phyloP scores from a whole-genome alignment of 1,284 basidiomycete species.

The Psilocybe mexicana region DNA sequence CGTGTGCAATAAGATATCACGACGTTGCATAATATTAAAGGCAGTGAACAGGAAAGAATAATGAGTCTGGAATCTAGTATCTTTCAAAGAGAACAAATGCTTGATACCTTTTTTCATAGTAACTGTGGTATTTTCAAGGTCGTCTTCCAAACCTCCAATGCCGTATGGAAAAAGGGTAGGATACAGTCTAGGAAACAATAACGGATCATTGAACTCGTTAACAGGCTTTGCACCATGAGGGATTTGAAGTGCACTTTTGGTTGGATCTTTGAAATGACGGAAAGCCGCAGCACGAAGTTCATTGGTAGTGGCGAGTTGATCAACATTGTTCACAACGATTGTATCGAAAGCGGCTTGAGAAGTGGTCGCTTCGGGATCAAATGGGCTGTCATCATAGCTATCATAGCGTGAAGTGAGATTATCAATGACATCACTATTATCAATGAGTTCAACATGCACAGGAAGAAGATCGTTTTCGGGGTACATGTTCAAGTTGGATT shows the following conservation, averaged over 20 bases:
- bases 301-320: conserved; percentile 25
- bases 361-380: not conserved
- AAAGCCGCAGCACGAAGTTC: conserved; percentile 34
- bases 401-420: conserved; percentile 27
- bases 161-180: conserved; percentile 40
- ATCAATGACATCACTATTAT: conserved; percentile 16
- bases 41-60: conserved; percentile 36
- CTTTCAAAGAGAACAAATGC: conserved; percentile 29
- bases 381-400: not conserved
- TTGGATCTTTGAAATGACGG: conserved; percentile 30
- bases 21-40: conserved; percentile 39
- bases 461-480: conserved; percentile 24
- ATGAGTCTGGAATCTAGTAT: conserved; percentile 37
- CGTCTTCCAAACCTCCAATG: conserved; percentile 37
- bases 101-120: conserved; percentile 30
- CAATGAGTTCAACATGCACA: conserved; percentile 28
- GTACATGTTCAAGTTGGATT: conserved; percentile 24
- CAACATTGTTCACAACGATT: conserved; percentile 34
- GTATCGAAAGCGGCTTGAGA: conserved; percentile 26
- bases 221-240: conserved; percentile 28
- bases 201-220: conserved; percentile 34
- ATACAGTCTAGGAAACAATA: conserved; percentile 35
- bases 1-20: conserved; percentile 27
- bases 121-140: conserved; percentile 14
- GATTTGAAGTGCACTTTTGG: conserved; percentile 28